Evolutionary conservation across 345 rosid genomes (phyloP).

Genomic region (Rhodomyrtus tomentosa): DNA sequence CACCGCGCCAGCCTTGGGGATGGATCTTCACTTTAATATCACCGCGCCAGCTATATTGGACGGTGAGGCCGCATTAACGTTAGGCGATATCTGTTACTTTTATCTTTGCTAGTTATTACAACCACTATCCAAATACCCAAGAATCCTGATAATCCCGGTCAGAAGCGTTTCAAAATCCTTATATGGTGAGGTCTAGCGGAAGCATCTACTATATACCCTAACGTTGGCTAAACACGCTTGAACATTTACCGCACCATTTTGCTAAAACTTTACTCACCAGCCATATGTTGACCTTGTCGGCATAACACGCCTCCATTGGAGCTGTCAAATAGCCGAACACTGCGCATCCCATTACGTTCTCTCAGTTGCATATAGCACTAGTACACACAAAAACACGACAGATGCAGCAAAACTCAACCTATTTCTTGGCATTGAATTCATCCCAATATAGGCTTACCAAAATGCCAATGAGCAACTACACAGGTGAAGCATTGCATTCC

Average conservation of each 20-base stretch:
- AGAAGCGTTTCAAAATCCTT: neutral
- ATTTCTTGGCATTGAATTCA: neutral
- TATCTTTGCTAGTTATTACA: neutral
- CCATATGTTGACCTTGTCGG: neutral
- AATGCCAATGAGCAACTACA: neutral
- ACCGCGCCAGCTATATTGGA: neutral
- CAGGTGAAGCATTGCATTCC: neutral
- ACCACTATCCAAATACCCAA: neutral
- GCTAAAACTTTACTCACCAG: neutral
- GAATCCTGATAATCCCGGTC: neutral
- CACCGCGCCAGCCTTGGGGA: neutral
- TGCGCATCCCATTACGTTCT: neutral
- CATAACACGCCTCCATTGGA: neutral
- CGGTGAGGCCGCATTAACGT: neutral
- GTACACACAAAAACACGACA: neutral
- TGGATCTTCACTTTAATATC: neutral
- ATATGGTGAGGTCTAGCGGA: neutral
- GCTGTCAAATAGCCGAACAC: neutral
- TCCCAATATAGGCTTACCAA: neutral
- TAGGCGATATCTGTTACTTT: neutral
- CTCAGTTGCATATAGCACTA: neutral
- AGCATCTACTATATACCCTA: neutral
- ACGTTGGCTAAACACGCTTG: neutral
- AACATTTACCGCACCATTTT: neutral
- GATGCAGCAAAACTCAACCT: neutral